Base-by-base conservation (phyloP, 2,329 filamentous ascomycete species). In the Paecilomyces fulvus region DNA sequence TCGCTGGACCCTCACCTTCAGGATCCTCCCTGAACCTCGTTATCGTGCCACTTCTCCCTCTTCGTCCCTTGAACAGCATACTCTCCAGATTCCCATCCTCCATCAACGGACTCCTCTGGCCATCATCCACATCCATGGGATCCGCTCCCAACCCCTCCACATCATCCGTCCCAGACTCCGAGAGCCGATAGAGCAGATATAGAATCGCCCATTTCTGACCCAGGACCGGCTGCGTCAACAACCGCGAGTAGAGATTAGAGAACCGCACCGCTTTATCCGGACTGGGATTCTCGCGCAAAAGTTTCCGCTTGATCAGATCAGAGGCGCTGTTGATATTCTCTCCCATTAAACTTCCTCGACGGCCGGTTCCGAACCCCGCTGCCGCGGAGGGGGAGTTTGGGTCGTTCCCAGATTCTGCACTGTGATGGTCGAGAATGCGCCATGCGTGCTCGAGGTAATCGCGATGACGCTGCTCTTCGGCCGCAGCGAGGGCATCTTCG, bases 161-260 rank as follows among this genome's bases (percentile, higher is more conserved):
- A 3, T 64, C 66, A 14, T 67, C 66, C 28, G 49, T 48, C 12
- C 49, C 65, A 52, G 82, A 84, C 67, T 92, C 88, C 59, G 89
- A 85, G 51, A 96, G 82, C 65, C 90, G 86, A 70, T 94, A 88
- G 48, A 99, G 82, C 48, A 99, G 84, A 70, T 95, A 95, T 20
- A 99, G 80, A 62, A 99, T 96, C 2, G 89, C 90, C 91, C 92
- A 97, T 81, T 99, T 99, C 73, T 96, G 89, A 66, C 89, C 88
- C 49, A 99, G 80, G 5, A 97, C 92, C 0, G 92, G 92, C 62
- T 96, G 85, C n/a, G 90, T 89, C 25, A 96, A 79, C 17, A 99
- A 82, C 56, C 90, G 83, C 31, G 90, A 90, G 74, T 96, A 96
- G 28, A 99, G 82, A 67, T 96, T 95, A 23, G 90, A 88, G 73